Percentiles rank a stretch among this genome's conserved stretches.
phyloP scores from a whole-genome alignment of 805 yeast species.

The Candida tallmaniae region DNA sequence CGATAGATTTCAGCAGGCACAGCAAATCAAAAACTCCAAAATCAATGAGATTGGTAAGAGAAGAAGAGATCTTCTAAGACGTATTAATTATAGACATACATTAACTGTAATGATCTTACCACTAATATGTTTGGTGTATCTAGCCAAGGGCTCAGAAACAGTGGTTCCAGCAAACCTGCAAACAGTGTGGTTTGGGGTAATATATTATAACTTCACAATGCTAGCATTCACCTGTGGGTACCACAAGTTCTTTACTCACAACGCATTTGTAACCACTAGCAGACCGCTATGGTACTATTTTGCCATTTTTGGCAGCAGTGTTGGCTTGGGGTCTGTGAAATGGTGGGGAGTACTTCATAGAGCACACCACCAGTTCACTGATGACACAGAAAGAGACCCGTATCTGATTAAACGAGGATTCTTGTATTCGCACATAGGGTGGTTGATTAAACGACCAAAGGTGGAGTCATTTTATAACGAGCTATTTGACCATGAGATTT shows the following conservation, averaged over 20 bases:
- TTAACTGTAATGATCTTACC: slow-evolving; percentile 33
- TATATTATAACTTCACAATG: slow-evolving; percentile 33
- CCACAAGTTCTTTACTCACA: slow-evolving; percentile 41
- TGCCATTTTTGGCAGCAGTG: slow-evolving; percentile 62
- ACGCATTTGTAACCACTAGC: slow-evolving; percentile 26
- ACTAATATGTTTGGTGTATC: slow-evolving; percentile 21
- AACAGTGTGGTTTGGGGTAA: slow-evolving; percentile 25
- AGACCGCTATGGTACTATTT: slow-evolving; percentile 42
- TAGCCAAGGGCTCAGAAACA: slow-evolving; percentile 16
- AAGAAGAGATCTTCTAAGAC: slow-evolving; percentile 29
- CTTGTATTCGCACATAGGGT: slow-evolving; percentile 81
- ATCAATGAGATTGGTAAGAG: slow-evolving; percentile 31
- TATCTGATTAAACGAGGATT: slow-evolving; percentile 79
- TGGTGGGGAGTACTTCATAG: slow-evolving; percentile 84
- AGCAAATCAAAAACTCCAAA: slow-evolving; percentile 23
- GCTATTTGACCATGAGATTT: slow-evolving; percentile 33
- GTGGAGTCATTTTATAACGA: slow-evolving; percentile 24
- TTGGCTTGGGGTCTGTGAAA: slow-evolving; percentile 71
- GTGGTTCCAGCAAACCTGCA: slow-evolving; percentile 21
- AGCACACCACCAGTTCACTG: slow-evolving; percentile 83
- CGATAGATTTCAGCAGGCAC: slow-evolving; percentile 18
- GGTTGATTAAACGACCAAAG: slow-evolving; percentile 68
- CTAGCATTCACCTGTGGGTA: slow-evolving; percentile 40
- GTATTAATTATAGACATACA: slow-evolving; percentile 32
- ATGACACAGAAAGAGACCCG: slow-evolving; percentile 85